Base-by-base conservation (phyloP, 495 filamentous ascomycete genomes). In the Margaritispora aquatica region DNA sequence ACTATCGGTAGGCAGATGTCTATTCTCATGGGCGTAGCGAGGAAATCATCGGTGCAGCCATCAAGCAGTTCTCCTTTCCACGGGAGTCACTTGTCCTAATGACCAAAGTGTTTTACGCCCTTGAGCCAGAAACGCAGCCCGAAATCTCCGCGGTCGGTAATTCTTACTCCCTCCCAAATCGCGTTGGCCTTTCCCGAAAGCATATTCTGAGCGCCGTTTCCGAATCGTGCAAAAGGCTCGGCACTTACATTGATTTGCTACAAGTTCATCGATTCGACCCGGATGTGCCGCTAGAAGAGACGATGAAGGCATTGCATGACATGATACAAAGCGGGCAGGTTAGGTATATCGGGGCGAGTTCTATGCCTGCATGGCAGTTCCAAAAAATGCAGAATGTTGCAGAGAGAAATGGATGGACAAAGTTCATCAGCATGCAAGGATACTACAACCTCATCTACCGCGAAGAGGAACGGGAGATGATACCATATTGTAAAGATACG, bases 401-500 rank as follows among this genome's bases (percentile, higher is more conserved):
- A 20, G 77, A 83, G 61, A 70, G 66, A 63, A 75, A 89, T 62
- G 81, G 84, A 26, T 61, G 63, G 58, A 59, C 54, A 0, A 50
- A 65, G 29, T 62, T 65, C 23, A 52, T 63, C 36, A 88, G 81
- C 65, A 78, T 61, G 80, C 82, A 70, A 5, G 83, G 26, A 2
- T 84, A 79, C 74, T 70, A 69, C 68, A 80, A 19, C 80, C 73
- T 88, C 24, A 71, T 84, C 5, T 90, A 90, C 68, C 75, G 87
- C 10, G 87, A 91, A 70, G 88, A 90, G 62, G 88, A 90, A 72
- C 72, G 85, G 20, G 87, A 90, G 71, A 90, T 90, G 87, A 84
- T 77, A 63, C 75, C 76, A 2, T 83, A 87, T 76, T 93, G 89
- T 66, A 74, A 80, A 17, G 82, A 83, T 54, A 81, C 84, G 0